Evolutionary conservation across 1,284 basidiomycete species (phyloP), one percentile per base, ranked within the genome.

Genomic region (Tetrapyrgos nigripes): DNA sequence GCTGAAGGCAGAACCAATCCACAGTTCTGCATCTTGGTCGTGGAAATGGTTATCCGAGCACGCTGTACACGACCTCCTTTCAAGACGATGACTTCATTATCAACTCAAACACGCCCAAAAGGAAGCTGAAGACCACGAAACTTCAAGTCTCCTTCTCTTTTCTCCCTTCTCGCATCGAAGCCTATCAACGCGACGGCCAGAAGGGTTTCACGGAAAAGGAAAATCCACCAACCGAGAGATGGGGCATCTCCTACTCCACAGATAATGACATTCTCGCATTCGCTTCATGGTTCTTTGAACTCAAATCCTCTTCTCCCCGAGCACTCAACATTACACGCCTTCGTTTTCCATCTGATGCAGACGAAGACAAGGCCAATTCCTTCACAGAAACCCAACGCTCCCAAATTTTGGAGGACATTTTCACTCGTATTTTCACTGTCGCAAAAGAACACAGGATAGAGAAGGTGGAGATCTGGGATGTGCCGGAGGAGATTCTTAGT

Each of bases 401-500:
- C 71, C 2, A 70, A 72, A 2, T 81, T 88, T 51, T 68, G 69
- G 6, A 60, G 50, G 0, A 65, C 4, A 11, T 89, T 27, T 60
- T 88, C 23, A 60, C 60, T 9, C 70, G 68, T 43, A 65, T 86
- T 2, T 64, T 76, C 51, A 67, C 69, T 27, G 73, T 72, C 19
- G 84, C 83, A 21, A 68, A 63, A 53, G 66, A 75, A 57, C 63
- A 77, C 54, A 73, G 73, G 9, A 70, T 84, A 31, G 68, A 75
- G 44, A 73, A 66, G 50, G 69, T 89, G 23, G 86, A 88, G 63
- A 70, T 81, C 1, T 89, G 87, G 85, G 83, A 83, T 66, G 40
- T 50, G 27, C 55, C 55, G 21, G 21, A 51, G 21, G 44, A 40
- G 24, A n/a, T 27, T 57, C 86, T 29, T 70, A 14, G 31, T 8